These are phyloP conservation scores for Phalaenopsis equestris DNA, from an alignment of 106 monocot species.

Conservation along the genomic window DNA sequence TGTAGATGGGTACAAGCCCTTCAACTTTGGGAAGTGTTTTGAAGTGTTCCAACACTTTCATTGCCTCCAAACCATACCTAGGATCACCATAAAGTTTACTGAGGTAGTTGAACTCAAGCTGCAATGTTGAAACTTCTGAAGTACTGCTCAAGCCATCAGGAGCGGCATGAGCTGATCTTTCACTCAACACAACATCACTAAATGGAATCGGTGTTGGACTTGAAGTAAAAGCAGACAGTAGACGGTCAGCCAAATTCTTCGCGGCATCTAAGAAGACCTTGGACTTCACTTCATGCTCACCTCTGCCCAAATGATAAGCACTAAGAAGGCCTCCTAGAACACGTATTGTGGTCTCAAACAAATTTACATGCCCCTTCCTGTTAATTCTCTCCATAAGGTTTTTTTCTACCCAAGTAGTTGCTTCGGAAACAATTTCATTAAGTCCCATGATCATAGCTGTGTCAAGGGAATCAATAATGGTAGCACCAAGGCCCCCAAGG, in stretches of 20 bases:
- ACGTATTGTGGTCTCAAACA: slow-evolving; percentile 96
- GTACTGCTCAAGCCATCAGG: slow-evolving; percentile 93
- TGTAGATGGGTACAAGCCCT: slow-evolving; percentile 88
- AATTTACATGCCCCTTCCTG: slow-evolving; percentile 81
- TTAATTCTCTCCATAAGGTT: slow-evolving; percentile 58
- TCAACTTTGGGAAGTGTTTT: slow-evolving; percentile 68
- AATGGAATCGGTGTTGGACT: slow-evolving; percentile 88
- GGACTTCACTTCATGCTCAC: slow-evolving; percentile 28
- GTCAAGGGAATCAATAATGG: slow-evolving; percentile 79
- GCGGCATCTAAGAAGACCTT: slow-evolving; percentile 50
- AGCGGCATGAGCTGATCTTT: slow-evolving; percentile 68
- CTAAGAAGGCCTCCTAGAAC: slow-evolving; percentile 94
- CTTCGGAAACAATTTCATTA: slow-evolving; percentile 64
- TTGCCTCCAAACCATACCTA: slow-evolving; percentile 64
- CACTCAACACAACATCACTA: slow-evolving; percentile 84
- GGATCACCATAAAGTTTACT: slow-evolving; percentile 74
- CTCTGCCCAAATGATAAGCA: slow-evolving; percentile 72
- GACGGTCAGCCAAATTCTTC: slow-evolving; percentile 60
- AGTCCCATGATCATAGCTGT: slow-evolving; percentile 89
- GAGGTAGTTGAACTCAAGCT: slow-evolving; percentile 92
- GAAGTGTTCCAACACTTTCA: slow-evolving; percentile 89
- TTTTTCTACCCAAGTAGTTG: slow-evolving; percentile 67
- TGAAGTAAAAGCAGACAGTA: slow-evolving; percentile 72
- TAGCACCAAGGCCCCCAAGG: slow-evolving; percentile 90
- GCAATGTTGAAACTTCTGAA: slow-evolving; percentile 80